Evolutionary conservation across 1,284 basidiomycete species (phyloP).

Genomic region (Veloporphyrellus conicus): DNA sequence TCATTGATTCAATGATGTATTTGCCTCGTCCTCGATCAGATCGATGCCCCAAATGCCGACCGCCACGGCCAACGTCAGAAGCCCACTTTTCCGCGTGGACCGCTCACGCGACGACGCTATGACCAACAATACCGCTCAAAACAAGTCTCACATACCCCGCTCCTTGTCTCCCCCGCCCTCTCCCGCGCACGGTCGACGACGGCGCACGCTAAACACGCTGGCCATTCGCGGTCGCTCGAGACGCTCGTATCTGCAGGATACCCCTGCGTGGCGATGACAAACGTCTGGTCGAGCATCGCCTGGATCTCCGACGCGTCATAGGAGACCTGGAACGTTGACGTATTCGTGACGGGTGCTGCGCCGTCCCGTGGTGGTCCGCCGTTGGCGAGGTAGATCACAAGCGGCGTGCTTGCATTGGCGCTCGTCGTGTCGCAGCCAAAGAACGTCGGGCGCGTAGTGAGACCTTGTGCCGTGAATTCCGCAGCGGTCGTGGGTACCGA

Average conservation of each 20-base stretch:
- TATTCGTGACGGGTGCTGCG: constrained; percentile 40
- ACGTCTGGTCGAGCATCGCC: constrained; percentile 41
- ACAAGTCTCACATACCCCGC: constrained; percentile 39
- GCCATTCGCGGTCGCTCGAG: constrained; percentile 38
- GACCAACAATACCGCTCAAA: constrained; percentile 42
- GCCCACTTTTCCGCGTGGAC: not conserved
- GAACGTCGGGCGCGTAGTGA: constrained; percentile 41
- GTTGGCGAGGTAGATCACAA: constrained; percentile 42
- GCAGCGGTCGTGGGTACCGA: constrained; percentile 32
- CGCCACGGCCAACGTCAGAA: constrained; percentile 9
- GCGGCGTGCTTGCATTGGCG: constrained; percentile 25
- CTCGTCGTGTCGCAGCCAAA: constrained; percentile 39
- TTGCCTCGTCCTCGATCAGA: constrained; percentile 14
- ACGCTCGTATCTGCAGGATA: constrained; percentile 16
- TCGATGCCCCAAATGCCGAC: constrained; percentile 8
- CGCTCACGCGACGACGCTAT: too few species aligned
- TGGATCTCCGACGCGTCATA: constrained; percentile 35
- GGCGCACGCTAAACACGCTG: constrained; percentile 44
- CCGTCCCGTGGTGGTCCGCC: constrained; percentile 42
- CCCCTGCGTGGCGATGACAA: constrained; percentile 41
- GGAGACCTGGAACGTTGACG: constrained; percentile 32
- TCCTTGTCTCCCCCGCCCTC: constrained; percentile 27
- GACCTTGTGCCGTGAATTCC: constrained; percentile 35
- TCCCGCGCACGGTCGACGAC: constrained; percentile 40
- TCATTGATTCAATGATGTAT: too few species aligned